Percentiles rank a stretch among this genome's conserved stretches.
Evolutionary conservation across 179 eudicot species (phyloP).

Genomic region (Carnegiea gigantea): DNA sequence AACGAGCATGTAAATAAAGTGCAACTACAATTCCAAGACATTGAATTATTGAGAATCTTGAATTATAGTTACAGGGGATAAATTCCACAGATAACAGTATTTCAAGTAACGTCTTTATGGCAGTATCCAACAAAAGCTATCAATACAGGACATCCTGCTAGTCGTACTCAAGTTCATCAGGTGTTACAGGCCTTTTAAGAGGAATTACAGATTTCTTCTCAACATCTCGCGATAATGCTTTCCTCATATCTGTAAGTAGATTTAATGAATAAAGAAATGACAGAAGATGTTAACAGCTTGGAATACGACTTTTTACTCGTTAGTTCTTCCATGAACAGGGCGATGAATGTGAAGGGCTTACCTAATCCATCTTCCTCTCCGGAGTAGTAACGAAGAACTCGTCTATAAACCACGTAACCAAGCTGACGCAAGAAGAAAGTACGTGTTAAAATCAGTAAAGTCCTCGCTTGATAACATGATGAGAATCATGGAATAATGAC

Average conservation of each 20-base stretch:
- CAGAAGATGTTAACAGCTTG: background rate
- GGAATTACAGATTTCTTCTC: slow-evolving; percentile 93
- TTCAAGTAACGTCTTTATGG: background rate
- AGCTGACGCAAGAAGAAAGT: slow-evolving; percentile 50
- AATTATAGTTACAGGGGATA: background rate
- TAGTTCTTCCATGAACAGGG: background rate
- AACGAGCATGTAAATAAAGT: background rate
- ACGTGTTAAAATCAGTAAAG: background rate
- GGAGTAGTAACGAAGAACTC: slow-evolving; percentile 91
- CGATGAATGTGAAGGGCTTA: slow-evolving; percentile 15
- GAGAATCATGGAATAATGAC: background rate
- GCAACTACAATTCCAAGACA: background rate
- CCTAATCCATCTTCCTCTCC: slow-evolving; percentile 99
- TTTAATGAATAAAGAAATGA: background rate
- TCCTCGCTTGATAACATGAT: background rate
- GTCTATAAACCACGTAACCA: slow-evolving; percentile 80
- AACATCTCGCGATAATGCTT: slow-evolving; percentile 85
- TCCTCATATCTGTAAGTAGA: slow-evolving; percentile 77
- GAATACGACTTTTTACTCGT: background rate
- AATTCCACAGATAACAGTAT: background rate
- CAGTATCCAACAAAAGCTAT: background rate
- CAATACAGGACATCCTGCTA: slow-evolving; percentile 21
- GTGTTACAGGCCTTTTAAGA: slow-evolving; percentile 82
- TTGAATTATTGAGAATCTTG: background rate
- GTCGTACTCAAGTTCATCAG: slow-evolving; percentile 95